A percentile compares a stretch with the other conserved stretches of the same genome.
These are phyloP conservation scores for Cystofilobasidium capitatum DNA, from an alignment of 768 basidiomycete species.

Conservation along the genomic window DNA sequence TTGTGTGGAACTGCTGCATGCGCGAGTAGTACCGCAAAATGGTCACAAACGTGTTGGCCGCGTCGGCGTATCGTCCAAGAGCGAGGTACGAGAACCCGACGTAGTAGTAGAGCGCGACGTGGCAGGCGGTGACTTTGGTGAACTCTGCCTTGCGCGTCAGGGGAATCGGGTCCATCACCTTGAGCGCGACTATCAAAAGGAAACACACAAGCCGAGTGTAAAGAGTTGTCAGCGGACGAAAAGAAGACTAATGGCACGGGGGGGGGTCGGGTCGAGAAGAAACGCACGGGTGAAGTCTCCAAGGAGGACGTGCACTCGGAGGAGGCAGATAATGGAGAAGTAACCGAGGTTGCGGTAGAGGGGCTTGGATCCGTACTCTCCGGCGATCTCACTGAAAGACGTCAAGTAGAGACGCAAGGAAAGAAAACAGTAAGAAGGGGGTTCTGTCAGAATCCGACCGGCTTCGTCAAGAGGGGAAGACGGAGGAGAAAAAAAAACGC, in stretches of 20 bases:
- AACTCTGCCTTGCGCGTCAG: constrained; percentile 46
- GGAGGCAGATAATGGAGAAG: constrained; percentile 87
- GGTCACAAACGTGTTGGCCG: constrained; percentile 82
- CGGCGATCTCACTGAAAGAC: constrained; percentile 59
- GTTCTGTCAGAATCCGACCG: not conserved
- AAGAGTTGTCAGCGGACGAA: not conserved
- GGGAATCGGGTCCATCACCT: constrained; percentile 89
- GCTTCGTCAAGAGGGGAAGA: not conserved
- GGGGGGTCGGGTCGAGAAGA: not conserved
- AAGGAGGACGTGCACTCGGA: constrained; percentile 89
- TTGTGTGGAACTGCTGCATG: constrained; percentile 91
- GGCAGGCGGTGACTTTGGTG: constrained; percentile 51
- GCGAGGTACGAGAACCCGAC: constrained; percentile 96
- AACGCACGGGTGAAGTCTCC: constrained; percentile 56
- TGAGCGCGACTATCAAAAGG: constrained; percentile 63
- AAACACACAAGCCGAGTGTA: not conserved
- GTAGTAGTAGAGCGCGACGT: constrained; percentile 53
- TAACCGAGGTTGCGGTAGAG: constrained; percentile 93
- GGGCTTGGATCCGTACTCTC: constrained; percentile 81
- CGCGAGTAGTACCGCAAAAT: constrained; percentile 91
- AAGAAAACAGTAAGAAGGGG: not conserved
- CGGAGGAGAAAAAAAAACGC: constrained; percentile 36
- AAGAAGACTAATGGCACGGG: not conserved
- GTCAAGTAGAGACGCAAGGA: not conserved
- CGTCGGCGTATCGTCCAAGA: constrained; percentile 87